phyloP scores from a whole-genome alignment of 1,284 basidiomycete species.

The Ustilago bromivora region DNA sequence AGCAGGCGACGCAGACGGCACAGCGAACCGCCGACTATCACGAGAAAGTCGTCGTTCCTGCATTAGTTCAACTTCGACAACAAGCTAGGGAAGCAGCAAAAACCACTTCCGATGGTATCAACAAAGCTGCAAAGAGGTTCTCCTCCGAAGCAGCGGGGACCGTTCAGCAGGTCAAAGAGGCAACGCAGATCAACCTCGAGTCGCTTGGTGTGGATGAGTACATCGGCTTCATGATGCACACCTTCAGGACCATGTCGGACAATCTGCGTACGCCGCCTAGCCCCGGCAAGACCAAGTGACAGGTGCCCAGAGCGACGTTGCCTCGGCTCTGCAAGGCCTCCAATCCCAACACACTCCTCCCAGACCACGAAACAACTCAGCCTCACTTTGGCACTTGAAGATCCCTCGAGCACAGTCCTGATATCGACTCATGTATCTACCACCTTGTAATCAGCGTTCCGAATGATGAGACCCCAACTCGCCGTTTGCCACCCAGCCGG shows the following conservation, averaged over 20 bases:
- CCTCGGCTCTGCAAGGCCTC: background rate
- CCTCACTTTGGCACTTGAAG: background rate
- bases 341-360: background rate
- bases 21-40: slow-evolving; percentile 19
- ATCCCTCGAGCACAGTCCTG: background rate
- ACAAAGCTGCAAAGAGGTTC: slow-evolving; percentile 36
- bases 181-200: slow-evolving; percentile 28
- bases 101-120: slow-evolving; percentile 27
- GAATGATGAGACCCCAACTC: background rate
- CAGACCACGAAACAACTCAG: background rate
- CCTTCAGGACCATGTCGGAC: slow-evolving; percentile 16
- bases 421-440: background rate
- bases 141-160: slow-evolving; percentile 25
- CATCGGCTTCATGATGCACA: slow-evolving; percentile 32
- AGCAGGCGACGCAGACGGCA: slow-evolving; percentile 25
- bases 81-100: slow-evolving; percentile 32
- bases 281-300: background rate
- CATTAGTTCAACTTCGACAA: slow-evolving; percentile 10
- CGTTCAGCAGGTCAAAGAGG: slow-evolving; percentile 30
- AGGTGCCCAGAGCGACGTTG: background rate
- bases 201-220: slow-evolving; percentile 36
- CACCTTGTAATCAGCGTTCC: background rate
- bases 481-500: background rate
- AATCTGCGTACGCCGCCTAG: slow-evolving; percentile 6
- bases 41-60: slow-evolving; percentile 24